Conservation (phyloP, 768 basidiomycete genomes). For the Pleurotus salmoneostramineus region DNA sequence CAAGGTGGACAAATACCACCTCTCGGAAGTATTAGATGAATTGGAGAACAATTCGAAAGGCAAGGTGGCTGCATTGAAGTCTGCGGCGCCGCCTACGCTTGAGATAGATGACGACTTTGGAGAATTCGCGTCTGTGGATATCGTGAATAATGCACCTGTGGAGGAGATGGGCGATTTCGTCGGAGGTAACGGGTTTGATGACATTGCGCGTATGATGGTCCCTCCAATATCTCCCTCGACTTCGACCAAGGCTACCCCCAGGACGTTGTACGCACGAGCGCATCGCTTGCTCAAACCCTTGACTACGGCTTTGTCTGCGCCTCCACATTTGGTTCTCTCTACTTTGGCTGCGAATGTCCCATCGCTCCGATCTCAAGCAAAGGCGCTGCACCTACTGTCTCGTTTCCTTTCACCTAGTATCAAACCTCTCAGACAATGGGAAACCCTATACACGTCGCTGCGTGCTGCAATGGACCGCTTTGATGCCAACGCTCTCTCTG, state of each 20-base stretch:
- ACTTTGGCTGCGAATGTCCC: constrained; percentile 43
- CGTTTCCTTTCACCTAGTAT: constrained; percentile 68
- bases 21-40: constrained; percentile 50
- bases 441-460: constrained; percentile 57
- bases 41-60: constrained; percentile 47
- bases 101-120: constrained; percentile 86
- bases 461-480: constrained; percentile 84
- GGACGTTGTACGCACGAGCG: constrained; percentile 61
- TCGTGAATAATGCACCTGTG: constrained; percentile 20
- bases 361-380: constrained; percentile 55
- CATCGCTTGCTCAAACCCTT: constrained; percentile 63
- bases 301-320: constrained; percentile 48
- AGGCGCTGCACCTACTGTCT: constrained; percentile 66
- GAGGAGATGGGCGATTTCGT: constrained; percentile 49
- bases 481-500: constrained; percentile 79
- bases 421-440: constrained; percentile 71
- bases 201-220: constrained; percentile 26
- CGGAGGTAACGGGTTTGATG: constrained; percentile 16
- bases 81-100: constrained; percentile 56
- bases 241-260: constrained; percentile 33
- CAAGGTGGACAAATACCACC: constrained; percentile 37
- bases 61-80: constrained; percentile 30
- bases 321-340: constrained; percentile 67
- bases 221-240: constrained; percentile 14
- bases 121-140: constrained; percentile 63